Percentiles rank a stretch among this genome's conserved stretches.
phyloP scores from a whole-genome alignment of 2,329 filamentous ascomycete species.

The Nannizziopsis arthrosporioides region DNA sequence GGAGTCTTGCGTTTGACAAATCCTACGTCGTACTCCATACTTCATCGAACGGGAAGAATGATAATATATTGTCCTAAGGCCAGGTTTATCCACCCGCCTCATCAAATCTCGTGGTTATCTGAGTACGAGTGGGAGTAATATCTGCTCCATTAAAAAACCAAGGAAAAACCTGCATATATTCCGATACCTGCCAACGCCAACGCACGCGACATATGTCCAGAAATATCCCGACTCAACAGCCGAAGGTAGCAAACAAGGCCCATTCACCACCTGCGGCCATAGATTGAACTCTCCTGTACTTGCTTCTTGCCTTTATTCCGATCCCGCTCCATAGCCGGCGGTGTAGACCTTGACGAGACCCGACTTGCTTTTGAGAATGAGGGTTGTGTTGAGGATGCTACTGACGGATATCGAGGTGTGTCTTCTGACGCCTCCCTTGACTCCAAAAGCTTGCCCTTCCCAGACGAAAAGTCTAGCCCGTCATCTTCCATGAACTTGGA shows the following conservation, averaged over 20 bases:
- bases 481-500: conserved; percentile 33
- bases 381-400: background rate
- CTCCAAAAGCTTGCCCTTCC: conserved; percentile 24
- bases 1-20: too few species aligned
- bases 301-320: conserved; percentile 10
- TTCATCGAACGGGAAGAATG: too few species aligned
- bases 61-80: too few species aligned
- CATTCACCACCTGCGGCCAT: conserved; percentile 21
- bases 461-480: conserved; percentile 11
- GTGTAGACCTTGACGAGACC: conserved; percentile 13
- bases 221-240: background rate
- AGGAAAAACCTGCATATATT: background rate
- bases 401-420: background rate
- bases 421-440: conserved; percentile 14
- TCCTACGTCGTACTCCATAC: too few species aligned
- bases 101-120: background rate
- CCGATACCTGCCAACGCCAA: background rate
- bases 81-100: too few species aligned
- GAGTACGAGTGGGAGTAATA: background rate
- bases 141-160: background rate
- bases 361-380: conserved; percentile 16
- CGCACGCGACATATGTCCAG: background rate
- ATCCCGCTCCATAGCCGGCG: conserved; percentile 16
- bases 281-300: conserved; percentile 21
- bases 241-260: background rate